A percentile compares a stretch with the other conserved stretches of the same genome.
These are phyloP conservation scores for Trichophaea hybrida DNA, from an alignment of 2,329 filamentous ascomycete genomes.

Conservation along the genomic window DNA sequence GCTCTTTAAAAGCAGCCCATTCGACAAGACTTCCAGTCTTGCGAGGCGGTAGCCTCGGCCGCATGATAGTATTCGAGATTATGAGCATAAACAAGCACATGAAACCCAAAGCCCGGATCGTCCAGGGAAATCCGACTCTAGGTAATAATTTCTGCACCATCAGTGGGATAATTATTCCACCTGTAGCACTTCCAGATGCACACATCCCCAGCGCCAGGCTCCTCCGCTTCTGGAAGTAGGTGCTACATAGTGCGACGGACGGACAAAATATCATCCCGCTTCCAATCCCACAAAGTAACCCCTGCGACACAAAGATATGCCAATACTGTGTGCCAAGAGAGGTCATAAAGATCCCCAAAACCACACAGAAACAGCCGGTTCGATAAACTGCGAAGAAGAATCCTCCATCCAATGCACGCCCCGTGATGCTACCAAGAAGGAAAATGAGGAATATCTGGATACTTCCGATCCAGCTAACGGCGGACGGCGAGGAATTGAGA, in stretches of 20 bases:
- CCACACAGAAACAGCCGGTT: constrained; percentile 27
- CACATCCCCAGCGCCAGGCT: constrained; percentile 32
- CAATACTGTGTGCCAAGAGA: constrained; percentile 35
- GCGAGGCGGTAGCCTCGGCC: constrained; percentile 37
- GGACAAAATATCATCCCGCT: constrained; percentile 34
- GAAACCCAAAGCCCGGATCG: constrained; percentile 37
- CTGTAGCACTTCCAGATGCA: constrained; percentile 32
- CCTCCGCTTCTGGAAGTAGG: constrained; percentile 34
- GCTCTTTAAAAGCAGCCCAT: constrained; percentile 43
- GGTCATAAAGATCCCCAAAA: constrained; percentile 36
- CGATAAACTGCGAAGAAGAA: constrained; percentile 30
- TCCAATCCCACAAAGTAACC: constrained; percentile 33
- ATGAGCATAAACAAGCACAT: constrained; percentile 32
- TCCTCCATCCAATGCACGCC: constrained; percentile 33
- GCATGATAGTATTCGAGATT: constrained; percentile 32
- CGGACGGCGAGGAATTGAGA: constrained; percentile 29
- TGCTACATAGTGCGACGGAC: constrained; percentile 31
- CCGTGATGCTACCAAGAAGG: constrained; percentile 33
- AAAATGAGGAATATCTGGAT: constrained; percentile 35
- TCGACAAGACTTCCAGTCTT: constrained; percentile 42
- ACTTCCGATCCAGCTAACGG: constrained; percentile 37
- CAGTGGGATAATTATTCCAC: constrained; percentile 36
- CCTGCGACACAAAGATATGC: constrained; percentile 38
- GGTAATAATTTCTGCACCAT: constrained; percentile 34
- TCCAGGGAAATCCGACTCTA: constrained; percentile 36